Percentiles rank a stretch among this genome's conserved stretches.
Conservation (phyloP, 2,329 filamentous ascomycete genomes). For the Ambrosiella cleistominuta region DNA sequence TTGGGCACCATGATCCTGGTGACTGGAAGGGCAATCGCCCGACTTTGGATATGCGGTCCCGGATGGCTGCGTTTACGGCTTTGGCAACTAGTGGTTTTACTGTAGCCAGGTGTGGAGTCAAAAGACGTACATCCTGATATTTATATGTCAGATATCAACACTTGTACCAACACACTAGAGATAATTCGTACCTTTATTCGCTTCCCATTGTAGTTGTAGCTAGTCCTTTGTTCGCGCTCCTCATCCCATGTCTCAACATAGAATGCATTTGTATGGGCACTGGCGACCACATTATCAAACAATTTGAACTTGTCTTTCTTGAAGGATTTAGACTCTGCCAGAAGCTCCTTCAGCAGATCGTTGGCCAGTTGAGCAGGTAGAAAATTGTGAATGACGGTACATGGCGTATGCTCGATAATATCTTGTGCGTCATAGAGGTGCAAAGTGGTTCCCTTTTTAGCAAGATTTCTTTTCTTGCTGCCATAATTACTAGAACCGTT, state of each 20-base stretch:
- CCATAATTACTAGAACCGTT: background rate
- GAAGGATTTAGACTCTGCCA: slow-evolving; percentile 56
- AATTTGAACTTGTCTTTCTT: slow-evolving; percentile 60
- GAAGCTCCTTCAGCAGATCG: slow-evolving; percentile 53
- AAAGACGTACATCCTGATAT: slow-evolving; percentile 50
- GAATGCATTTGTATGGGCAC: slow-evolving; percentile 68
- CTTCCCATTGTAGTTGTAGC: slow-evolving; percentile 75
- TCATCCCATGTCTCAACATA: slow-evolving; percentile 64
- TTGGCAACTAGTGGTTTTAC: slow-evolving; percentile 54
- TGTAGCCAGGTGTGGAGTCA: slow-evolving; percentile 55
- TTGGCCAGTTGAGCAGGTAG: slow-evolving; percentile 56
- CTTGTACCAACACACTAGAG: background rate
- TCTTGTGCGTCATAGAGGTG: slow-evolving; percentile 70
- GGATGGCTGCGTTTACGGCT: slow-evolving; percentile 64
- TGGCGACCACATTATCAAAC: slow-evolving; percentile 73
- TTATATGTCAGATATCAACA: background rate
- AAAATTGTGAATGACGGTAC: slow-evolving; percentile 85
- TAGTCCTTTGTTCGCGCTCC: slow-evolving; percentile 48
- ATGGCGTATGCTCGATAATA: slow-evolving; percentile 69
- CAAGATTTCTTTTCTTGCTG: slow-evolving; percentile 7
- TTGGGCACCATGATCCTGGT: slow-evolving; percentile 57
- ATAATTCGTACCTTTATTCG: slow-evolving; percentile 36
- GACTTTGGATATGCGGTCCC: slow-evolving; percentile 47
- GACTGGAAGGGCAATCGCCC: slow-evolving; percentile 66
- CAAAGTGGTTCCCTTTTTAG: slow-evolving; percentile 47